phyloP scores from a whole-genome alignment of 805 yeast genomes.

The Dipodascopsis uninucleata region DNA sequence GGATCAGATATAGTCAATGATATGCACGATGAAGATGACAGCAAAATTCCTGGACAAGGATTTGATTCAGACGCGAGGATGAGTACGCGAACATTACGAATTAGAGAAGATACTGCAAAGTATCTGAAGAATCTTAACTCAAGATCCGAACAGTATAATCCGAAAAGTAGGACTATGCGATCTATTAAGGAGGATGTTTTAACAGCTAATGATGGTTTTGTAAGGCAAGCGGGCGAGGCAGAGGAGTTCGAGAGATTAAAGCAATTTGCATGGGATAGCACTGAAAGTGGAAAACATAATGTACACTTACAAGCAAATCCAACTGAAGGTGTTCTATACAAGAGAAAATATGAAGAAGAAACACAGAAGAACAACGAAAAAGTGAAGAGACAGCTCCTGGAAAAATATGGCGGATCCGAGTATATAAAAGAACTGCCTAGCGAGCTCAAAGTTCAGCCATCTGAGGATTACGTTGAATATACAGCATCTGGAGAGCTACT shows the following conservation, averaged over 20 bases:
- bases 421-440: constrained; percentile 20
- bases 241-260: constrained; percentile 48
- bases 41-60: constrained; percentile 27
- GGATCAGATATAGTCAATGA: constrained; percentile 35
- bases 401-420: constrained; percentile 41
- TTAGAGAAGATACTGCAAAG: constrained; percentile 73
- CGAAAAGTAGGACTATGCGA: constrained; percentile 35
- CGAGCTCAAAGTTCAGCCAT: constrained; percentile 10
- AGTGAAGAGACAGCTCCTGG: constrained; percentile 37
- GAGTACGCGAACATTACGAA: constrained; percentile 49
- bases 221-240: constrained; percentile 49
- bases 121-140: constrained; percentile 52
- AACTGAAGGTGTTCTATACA: constrained; percentile 42
- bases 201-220: constrained; percentile 39
- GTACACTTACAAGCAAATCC: constrained; percentile 45
- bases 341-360: constrained; percentile 38
- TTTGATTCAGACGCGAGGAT: constrained; percentile 33
- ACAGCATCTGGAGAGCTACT: constrained; percentile 13
- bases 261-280: constrained; percentile 48
- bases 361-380: constrained; percentile 34
- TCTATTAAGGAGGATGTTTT: constrained; percentile 40
- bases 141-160: constrained; percentile 47
- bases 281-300: constrained; percentile 35
- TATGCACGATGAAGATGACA: constrained; percentile 37
- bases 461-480: constrained; percentile 15